Base-by-base conservation (phyloP, 208 protist genomes). In the Histomonas meleagridis region DNA sequence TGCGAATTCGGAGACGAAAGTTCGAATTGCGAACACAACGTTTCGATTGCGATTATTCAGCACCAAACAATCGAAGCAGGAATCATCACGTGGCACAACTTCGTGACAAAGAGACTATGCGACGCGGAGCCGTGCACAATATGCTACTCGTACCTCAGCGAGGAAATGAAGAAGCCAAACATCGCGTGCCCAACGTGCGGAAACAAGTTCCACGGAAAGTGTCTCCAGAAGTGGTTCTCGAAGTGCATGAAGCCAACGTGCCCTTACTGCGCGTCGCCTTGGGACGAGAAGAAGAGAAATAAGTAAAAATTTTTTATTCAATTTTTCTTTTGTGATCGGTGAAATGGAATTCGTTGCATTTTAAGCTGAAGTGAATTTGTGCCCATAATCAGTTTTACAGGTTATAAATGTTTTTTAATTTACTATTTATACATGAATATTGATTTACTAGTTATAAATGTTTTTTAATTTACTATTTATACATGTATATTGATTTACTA, bases 121-220 rank as follows among this genome's bases (percentile, higher is more conserved):
- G 76, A 86, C 32, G 46, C 18, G 23, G 76, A 86, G 28, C 76
- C 76, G n/a, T 86, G 76, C 26, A 86, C 76, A 32, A 86, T 86
- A n/a, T 86, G 76, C 26, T 86, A 86, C 38, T 86, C 76, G 38
- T 86, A 86, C 46, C 28, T 86, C 3, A 18, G 18, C 21, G 76
- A 86, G 2, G 40, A 86, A 38, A 43, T 51, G 28, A 48, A 48
- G 14, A 49, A 51, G 43, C 76, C 76, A 38, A 86, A 32, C 0
- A 48, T 86, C 26, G 46, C 43, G 18, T 86, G 76, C 16, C 46
- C 76, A 38, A 48, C 46, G 10, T 86, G 76, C 46, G 76, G 76
- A 1, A 40, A 86, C 51, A 86, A 86, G 35, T 86, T 86, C 76
- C 76, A 86, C 46, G 76, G 76, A n/a, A 48, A 43, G 5, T 86